These are phyloP conservation scores for Cynanchum wilfordii DNA, from an alignment of 257 asterid genomes.

Conservation along the genomic window DNA sequence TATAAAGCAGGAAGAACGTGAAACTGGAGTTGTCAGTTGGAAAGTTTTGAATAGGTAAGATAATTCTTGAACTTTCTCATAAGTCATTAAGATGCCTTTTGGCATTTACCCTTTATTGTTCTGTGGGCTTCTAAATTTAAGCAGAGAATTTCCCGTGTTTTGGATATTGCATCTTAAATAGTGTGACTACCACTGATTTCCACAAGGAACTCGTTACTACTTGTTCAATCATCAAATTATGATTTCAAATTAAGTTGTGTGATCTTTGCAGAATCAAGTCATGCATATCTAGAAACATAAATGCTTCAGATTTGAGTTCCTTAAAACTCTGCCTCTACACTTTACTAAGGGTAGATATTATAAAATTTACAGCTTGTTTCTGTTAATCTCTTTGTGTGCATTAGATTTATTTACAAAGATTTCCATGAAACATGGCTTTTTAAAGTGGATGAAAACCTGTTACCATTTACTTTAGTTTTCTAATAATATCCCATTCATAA, in stretches of 20 bases:
- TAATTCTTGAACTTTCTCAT: constrained; percentile 3
- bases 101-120: constrained; percentile 1
- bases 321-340: not conserved
- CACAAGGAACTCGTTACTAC: not conserved
- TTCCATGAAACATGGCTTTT: not conserved
- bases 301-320: not conserved
- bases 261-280: not conserved
- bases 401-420: not conserved
- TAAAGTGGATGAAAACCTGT: not conserved
- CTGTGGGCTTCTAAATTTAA: not conserved
- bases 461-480: not conserved
- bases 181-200: not conserved
- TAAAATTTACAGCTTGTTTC: not conserved
- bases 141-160: not conserved
- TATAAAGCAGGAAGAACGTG: constrained; percentile 97
- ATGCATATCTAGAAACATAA: not conserved
- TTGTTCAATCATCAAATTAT: not conserved
- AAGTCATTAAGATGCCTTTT: not conserved
- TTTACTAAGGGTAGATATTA: not conserved
- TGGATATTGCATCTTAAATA: not conserved
- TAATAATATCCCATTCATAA: not conserved
- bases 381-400: not conserved
- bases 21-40: constrained; percentile 93
- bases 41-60: constrained; percentile 70
- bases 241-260: not conserved